phyloP scores from a whole-genome alignment of 2,329 filamentous ascomycete genomes.

The Cryphonectria naterciae region DNA sequence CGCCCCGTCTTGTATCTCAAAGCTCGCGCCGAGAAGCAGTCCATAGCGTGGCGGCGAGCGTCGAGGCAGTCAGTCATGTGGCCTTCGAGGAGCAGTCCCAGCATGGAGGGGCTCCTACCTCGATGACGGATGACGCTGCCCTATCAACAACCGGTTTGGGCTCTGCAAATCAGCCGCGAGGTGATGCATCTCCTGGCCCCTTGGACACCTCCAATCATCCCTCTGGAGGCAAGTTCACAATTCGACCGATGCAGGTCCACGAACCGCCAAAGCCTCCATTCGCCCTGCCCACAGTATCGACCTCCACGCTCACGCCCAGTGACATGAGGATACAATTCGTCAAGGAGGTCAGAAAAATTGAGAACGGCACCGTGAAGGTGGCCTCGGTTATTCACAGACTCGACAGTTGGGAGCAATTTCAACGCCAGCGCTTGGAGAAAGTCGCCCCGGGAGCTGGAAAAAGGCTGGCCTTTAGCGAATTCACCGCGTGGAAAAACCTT shows the following conservation, averaged over 20 bases:
- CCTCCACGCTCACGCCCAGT: background rate
- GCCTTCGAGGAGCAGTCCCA: background rate
- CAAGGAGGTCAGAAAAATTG: background rate
- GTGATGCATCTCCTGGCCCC: background rate
- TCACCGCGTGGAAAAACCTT: conserved; percentile 2
- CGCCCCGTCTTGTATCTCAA: conserved; percentile 2
- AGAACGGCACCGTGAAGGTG: conserved; percentile 3
- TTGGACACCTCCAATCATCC: background rate
- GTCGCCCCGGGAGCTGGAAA: background rate
- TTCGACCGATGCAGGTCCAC: background rate
- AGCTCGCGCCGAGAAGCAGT: conserved; percentile 3
- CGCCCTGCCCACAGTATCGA: background rate
- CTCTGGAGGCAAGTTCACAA: background rate
- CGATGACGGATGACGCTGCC: conserved; percentile 2
- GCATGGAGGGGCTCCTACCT: background rate
- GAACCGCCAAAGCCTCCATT: background rate
- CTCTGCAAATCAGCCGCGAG: background rate
- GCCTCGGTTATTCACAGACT: background rate
- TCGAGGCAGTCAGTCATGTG: background rate
- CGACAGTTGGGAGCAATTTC: background rate
- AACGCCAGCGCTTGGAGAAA: conserved; percentile 3
- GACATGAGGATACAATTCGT: conserved; percentile 14
- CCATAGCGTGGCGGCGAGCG: background rate
- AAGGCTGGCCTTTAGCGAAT: background rate
- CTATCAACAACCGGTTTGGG: background rate